These are phyloP conservation scores for Eutrema yunnanense DNA, from an alignment of 345 rosid genomes.

Conservation along the genomic window DNA sequence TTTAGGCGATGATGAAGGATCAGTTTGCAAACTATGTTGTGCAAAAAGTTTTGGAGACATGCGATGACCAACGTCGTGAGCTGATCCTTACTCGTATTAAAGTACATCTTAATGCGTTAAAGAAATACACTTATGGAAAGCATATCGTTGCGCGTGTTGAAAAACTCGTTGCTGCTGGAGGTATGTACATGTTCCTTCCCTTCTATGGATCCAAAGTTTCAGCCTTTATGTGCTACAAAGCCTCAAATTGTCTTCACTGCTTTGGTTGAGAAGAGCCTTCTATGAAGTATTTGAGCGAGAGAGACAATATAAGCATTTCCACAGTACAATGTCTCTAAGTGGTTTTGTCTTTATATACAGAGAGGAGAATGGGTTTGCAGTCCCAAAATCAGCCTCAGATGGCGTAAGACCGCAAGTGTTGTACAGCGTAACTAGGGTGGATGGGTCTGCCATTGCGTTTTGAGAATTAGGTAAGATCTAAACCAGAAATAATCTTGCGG, in stretches of 20 bases:
- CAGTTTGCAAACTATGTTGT: conserved; percentile 96
- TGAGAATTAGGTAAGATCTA: conserved; percentile 33
- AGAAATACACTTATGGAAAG: conserved; percentile 95
- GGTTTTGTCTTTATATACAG: background rate
- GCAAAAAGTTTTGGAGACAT: conserved; percentile 93
- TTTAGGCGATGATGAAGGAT: conserved; percentile 92
- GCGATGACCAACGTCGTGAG: conserved; percentile 85
- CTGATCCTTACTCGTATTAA: conserved; percentile 79
- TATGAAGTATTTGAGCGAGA: too few species aligned
- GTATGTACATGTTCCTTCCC: conserved; percentile 33
- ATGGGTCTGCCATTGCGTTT: conserved; percentile 35
- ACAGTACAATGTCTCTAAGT: background rate
- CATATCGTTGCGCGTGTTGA: conserved; percentile 95
- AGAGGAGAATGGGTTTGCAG: conserved; percentile 27
- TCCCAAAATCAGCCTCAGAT: background rate
- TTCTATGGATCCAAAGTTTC: background rate
- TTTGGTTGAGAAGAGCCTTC: too few species aligned
- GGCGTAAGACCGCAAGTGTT: conserved; percentile 13
- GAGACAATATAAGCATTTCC: background rate
- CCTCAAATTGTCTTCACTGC: background rate
- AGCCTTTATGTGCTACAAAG: background rate
- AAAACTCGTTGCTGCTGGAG: conserved; percentile 96
- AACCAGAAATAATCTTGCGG: conserved; percentile 33
- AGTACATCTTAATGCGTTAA: conserved; percentile 77
- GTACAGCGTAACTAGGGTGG: conserved; percentile 29